Evolutionary conservation across 1,284 basidiomycete genomes (phyloP).

Genomic region (Filobasidium uniguttulatum): DNA sequence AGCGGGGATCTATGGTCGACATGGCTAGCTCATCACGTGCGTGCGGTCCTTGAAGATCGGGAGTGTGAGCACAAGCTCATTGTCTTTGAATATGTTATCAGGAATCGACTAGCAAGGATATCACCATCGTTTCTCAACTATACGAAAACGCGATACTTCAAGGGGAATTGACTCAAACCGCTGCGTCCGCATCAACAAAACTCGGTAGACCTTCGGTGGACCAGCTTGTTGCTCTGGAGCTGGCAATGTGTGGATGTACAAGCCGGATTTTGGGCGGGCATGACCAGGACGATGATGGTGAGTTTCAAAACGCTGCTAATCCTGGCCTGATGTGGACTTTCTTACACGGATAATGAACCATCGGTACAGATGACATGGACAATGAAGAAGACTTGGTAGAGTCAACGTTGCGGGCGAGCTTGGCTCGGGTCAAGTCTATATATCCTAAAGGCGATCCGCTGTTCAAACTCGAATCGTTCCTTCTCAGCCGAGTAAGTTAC

Average conservation of each 20-base stretch:
- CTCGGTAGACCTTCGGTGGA: neutral
- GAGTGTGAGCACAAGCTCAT: no score
- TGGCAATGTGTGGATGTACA: conserved; percentile 13
- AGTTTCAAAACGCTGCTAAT: no score
- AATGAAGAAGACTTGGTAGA: conserved; percentile 10
- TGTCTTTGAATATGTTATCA: neutral
- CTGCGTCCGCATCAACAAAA: no score
- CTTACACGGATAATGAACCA: no score
- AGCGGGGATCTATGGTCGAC: conserved; percentile 22
- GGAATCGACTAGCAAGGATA: neutral
- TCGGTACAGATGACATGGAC: conserved; percentile 2
- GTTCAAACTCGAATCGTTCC: conserved; percentile 65
- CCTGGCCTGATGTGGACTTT: no score
- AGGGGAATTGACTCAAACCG: neutral
- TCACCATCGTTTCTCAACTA: neutral
- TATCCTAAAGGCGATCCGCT: conserved; percentile 42
- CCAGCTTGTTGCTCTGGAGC: conserved; percentile 12
- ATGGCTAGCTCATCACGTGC: neutral
- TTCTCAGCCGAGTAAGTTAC: conserved; percentile 49
- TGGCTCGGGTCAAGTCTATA: neutral
- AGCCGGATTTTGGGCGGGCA: conserved; percentile 7
- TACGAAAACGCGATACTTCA: neutral
- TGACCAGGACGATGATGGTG: conserved; percentile 4
- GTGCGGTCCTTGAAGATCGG: no score
- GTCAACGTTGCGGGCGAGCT: conserved; percentile 7